These are phyloP conservation scores for Rhizoclosmatium globosum DNA, from an alignment of 192 early-diverging fungal species.

Conservation along the genomic window DNA sequence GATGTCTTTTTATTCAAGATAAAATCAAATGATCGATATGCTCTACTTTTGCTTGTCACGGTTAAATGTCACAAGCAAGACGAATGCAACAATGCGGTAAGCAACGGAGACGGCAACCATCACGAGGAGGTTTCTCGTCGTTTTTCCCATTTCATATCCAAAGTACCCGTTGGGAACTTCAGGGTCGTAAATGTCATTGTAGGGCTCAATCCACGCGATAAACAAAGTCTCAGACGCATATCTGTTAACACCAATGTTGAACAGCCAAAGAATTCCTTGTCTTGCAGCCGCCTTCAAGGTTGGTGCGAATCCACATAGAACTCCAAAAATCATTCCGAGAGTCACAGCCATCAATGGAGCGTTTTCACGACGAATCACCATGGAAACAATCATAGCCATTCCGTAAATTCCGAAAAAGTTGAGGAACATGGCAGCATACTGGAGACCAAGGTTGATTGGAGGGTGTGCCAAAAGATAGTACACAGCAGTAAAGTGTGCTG, in stretches of 20 bases:
- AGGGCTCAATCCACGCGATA: slow-evolving; percentile 6
- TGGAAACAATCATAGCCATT: slow-evolving; percentile 40
- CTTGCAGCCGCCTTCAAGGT: slow-evolving; percentile 36
- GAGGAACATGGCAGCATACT: slow-evolving; percentile 44
- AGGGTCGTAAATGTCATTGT: neutral
- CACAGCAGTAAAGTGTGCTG: slow-evolving; percentile 47
- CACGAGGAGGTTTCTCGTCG: slow-evolving; percentile 4
- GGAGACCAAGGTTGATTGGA: slow-evolving; percentile 10
- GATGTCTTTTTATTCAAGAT: no score
- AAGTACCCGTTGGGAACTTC: neutral
- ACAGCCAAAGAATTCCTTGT: slow-evolving; percentile 39
- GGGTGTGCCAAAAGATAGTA: slow-evolving; percentile 46
- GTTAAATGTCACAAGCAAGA: slow-evolving; percentile 41
- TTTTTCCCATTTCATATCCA: slow-evolving; percentile 20
- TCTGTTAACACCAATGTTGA: slow-evolving; percentile 40
- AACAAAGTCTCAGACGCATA: slow-evolving; percentile 48
- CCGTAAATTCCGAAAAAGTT: slow-evolving; percentile 55
- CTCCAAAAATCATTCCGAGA: slow-evolving; percentile 39
- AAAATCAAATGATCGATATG: no score
- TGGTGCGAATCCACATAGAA: slow-evolving; percentile 57
- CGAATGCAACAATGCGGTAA: slow-evolving; percentile 5
- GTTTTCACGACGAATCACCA: slow-evolving; percentile 47
- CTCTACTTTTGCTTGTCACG: slow-evolving; percentile 42
- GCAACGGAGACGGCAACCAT: slow-evolving; percentile 9
- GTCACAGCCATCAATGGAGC: slow-evolving; percentile 43